Evolutionary conservation across 2,329 filamentous ascomycete species (phyloP).

Genomic region (Trichoderma sp.): DNA sequence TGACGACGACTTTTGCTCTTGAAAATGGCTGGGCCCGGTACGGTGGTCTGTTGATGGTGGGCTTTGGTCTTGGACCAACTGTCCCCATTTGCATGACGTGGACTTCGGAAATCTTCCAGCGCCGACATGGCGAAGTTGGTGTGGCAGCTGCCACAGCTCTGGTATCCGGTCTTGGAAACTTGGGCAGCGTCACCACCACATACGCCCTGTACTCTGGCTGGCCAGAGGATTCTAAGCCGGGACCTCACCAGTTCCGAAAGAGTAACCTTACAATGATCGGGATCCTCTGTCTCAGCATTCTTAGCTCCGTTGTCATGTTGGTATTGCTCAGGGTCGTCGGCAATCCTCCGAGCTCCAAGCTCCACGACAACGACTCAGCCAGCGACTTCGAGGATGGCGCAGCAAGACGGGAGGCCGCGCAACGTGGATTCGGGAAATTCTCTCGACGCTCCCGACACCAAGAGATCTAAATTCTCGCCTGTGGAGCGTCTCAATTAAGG

Average conservation of each 20-base stretch:
- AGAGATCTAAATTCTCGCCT: background rate
- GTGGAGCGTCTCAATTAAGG: background rate
- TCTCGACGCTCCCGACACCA: constrained; percentile 35
- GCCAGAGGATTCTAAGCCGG: constrained; percentile 70
- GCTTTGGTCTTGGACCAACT: constrained; percentile 86
- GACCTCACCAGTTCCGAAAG: constrained; percentile 71
- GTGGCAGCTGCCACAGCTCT: constrained; percentile 84
- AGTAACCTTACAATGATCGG: constrained; percentile 89
- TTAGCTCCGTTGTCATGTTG: constrained; percentile 70
- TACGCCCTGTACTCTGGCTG: constrained; percentile 89
- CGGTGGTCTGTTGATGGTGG: constrained; percentile 84
- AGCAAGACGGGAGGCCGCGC: constrained; percentile 56
- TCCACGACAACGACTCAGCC: constrained; percentile 40
- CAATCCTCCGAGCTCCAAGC: constrained; percentile 52
- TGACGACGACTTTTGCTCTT: constrained; percentile 74
- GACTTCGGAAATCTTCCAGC: constrained; percentile 89
- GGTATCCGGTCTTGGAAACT: constrained; percentile 83
- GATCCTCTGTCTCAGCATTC: constrained; percentile 76
- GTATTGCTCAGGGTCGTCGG: constrained; percentile 62
- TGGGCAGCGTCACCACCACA: constrained; percentile 83
- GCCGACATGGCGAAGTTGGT: constrained; percentile 84
- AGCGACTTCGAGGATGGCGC: constrained; percentile 60
- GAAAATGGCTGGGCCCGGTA: constrained; percentile 79
- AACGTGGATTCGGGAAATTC: constrained; percentile 58
- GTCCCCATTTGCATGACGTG: constrained; percentile 94